A percentile compares a stretch with the other conserved stretches of the same genome.
phyloP scores from a whole-genome alignment of 352 stramenopile genomes.

The Peronospora destructor region DNA sequence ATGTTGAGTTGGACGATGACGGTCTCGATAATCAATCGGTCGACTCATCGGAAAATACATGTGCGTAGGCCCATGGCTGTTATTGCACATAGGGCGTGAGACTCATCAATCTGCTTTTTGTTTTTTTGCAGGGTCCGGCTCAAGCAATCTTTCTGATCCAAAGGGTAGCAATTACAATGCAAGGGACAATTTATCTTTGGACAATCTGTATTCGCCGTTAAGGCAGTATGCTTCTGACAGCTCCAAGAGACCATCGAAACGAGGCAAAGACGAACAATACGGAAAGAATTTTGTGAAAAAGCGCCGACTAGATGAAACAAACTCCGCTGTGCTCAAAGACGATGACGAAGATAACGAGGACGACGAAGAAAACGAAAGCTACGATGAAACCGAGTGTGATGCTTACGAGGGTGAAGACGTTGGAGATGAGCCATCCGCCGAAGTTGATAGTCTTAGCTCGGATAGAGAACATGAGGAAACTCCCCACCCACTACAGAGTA shows the following conservation, averaged over 20 bases:
- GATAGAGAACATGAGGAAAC: slow-evolving; percentile 19
- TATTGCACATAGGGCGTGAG: neutral
- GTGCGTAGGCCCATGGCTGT: slow-evolving; percentile 6
- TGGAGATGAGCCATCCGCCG: neutral
- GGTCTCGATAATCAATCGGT: slow-evolving; percentile 21
- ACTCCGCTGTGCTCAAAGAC: slow-evolving; percentile 7
- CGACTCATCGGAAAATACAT: slow-evolving; percentile 23
- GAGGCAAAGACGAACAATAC: slow-evolving; percentile 31
- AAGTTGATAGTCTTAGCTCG: slow-evolving; percentile 17
- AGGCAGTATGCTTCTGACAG: slow-evolving; percentile 1
- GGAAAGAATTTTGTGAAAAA: slow-evolving; percentile 30
- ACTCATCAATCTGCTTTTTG: slow-evolving; percentile 4
- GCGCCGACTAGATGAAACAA: slow-evolving; percentile 15
- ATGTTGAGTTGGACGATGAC: slow-evolving; percentile 28
- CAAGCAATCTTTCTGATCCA: slow-evolving; percentile 19
- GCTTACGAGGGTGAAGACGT: slow-evolving; percentile 21
- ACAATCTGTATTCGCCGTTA: slow-evolving; percentile 3
- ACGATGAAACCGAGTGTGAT: slow-evolving; percentile 21
- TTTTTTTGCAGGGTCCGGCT: slow-evolving; percentile 23
- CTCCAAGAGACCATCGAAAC: slow-evolving; percentile 21
- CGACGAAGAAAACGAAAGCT: slow-evolving; percentile 20
- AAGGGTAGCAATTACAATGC: slow-evolving; percentile 12
- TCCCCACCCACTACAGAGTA: slow-evolving; percentile 21
- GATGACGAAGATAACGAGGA: slow-evolving; percentile 25
- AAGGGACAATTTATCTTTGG: slow-evolving; percentile 10